Evolutionary conservation across 2,329 filamentous ascomycete species (phyloP).

Genomic region (Cadophora luteo-olivacea): DNA sequence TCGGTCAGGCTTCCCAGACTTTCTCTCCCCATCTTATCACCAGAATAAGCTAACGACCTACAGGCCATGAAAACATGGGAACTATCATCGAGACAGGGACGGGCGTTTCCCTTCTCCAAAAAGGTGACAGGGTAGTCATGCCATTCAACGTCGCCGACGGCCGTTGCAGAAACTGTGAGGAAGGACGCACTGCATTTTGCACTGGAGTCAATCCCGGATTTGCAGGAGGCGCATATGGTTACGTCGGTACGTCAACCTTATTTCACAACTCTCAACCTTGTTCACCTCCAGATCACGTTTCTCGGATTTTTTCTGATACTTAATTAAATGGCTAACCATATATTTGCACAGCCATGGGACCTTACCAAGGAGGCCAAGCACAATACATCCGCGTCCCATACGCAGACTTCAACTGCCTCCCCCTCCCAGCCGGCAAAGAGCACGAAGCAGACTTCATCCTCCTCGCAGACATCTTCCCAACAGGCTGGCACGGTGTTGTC

Average conservation of each 20-base stretch:
- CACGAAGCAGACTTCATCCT: slow-evolving; percentile 66
- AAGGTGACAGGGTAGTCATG: slow-evolving; percentile 80
- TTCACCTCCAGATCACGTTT: too few relatives aligned
- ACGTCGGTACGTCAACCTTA: slow-evolving; percentile 46
- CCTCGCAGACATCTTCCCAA: slow-evolving; percentile 56
- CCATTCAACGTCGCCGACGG: slow-evolving; percentile 86
- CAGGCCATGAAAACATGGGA: slow-evolving; percentile 87
- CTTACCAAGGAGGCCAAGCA: slow-evolving; percentile 72
- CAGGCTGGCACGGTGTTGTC: slow-evolving; percentile 62
- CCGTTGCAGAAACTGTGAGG: slow-evolving; percentile 83
- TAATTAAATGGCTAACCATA: not conserved
- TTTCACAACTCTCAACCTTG: too few relatives aligned
- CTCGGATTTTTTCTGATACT: not conserved
- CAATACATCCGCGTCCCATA: slow-evolving; percentile 70
- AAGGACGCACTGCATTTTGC: slow-evolving; percentile 80
- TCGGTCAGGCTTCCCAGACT: slow-evolving; percentile 50
- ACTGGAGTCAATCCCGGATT: slow-evolving; percentile 68
- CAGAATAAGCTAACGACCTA: slow-evolving; percentile 63
- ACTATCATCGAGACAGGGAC: slow-evolving; percentile 71
- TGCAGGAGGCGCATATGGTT: slow-evolving; percentile 65
- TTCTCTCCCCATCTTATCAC: not conserved
- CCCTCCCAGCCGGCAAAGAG: slow-evolving; percentile 68
- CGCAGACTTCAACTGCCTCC: slow-evolving; percentile 70
- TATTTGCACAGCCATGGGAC: slow-evolving; percentile 58
- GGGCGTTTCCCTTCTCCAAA: slow-evolving; percentile 69